These are phyloP conservation scores for Lycium ferocissimum DNA, from an alignment of 257 asterid species.

Conservation along the genomic window DNA sequence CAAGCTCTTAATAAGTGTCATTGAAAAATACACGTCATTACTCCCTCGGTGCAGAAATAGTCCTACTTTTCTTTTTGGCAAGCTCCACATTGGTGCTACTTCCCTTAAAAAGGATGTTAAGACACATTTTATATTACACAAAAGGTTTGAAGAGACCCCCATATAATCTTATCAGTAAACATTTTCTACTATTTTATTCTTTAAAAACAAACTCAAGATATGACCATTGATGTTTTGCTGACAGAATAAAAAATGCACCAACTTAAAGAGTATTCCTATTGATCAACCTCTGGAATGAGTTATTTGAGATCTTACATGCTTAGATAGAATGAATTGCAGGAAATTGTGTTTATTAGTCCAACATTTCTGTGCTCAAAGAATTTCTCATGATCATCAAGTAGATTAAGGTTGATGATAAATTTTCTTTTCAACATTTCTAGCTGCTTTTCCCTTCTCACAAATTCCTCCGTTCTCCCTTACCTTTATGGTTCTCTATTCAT, in stretches of 20 bases:
- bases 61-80: too few relatives aligned
- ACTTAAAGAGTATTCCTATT: background rate
- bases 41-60: background rate
- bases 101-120: too few relatives aligned
- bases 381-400: background rate
- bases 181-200: background rate
- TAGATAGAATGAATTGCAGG: background rate
- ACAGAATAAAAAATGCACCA: background rate
- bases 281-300: background rate
- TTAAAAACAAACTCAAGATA: background rate
- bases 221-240: background rate
- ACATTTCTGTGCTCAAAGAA: background rate
- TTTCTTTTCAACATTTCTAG: background rate
- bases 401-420: background rate
- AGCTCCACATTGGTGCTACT: too few relatives aligned
- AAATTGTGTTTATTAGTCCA: background rate
- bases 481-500: background rate
- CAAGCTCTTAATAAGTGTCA: background rate
- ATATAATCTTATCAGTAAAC: background rate
- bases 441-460: background rate
- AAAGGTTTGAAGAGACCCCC: background rate
- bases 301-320: conserved; percentile 36
- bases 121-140: background rate
- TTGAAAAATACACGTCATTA: background rate
- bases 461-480: background rate